phyloP scores from a whole-genome alignment of 495 filamentous ascomycete species.

The Podospora australis region DNA sequence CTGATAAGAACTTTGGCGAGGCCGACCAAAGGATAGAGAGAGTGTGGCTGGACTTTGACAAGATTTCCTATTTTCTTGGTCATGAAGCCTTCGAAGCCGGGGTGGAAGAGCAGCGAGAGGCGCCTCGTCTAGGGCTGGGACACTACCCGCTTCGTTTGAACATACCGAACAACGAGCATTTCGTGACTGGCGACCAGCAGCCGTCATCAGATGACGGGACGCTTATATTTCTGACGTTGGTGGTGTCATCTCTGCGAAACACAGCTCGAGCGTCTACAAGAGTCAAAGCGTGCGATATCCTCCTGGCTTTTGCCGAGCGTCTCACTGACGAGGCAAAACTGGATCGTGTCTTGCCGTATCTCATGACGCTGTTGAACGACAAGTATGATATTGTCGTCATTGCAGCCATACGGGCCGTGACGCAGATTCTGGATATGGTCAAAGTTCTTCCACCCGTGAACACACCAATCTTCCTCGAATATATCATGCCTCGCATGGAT shows the following conservation, averaged over 20 bases:
- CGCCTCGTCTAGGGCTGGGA: slow-evolving; percentile 41
- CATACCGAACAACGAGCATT: slow-evolving; percentile 75
- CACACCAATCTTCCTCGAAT: slow-evolving; percentile 90
- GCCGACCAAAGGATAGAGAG: slow-evolving; percentile 90
- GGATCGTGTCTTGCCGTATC: slow-evolving; percentile 86
- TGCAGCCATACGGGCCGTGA: slow-evolving; percentile 75
- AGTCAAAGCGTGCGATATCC: slow-evolving; percentile 84
- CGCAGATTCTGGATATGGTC: slow-evolving; percentile 83
- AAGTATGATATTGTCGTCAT: slow-evolving; percentile 74
- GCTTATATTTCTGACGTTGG: slow-evolving; percentile 80
- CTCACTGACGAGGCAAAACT: slow-evolving; percentile 95
- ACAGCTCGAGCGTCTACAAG: slow-evolving; percentile 82
- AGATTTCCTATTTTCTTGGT: slow-evolving; percentile 89
- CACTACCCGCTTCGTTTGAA: slow-evolving; percentile 76
- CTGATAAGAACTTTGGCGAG: slow-evolving; percentile 63
- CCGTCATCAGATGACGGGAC: slow-evolving; percentile 75
- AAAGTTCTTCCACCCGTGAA: slow-evolving; percentile 87
- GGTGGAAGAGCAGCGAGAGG: slow-evolving; percentile 24
- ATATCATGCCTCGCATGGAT: slow-evolving; percentile 80
- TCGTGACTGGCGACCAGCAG: slow-evolving; percentile 39
- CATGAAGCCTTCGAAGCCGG: slow-evolving; percentile 47
- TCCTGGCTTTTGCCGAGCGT: slow-evolving; percentile 86
- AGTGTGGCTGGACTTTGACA: slow-evolving; percentile 92
- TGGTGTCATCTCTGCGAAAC: slow-evolving; percentile 82
- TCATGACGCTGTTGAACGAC: slow-evolving; percentile 76